A percentile compares a stretch with the other conserved stretches of the same genome.
These are phyloP conservation scores for Boletus rubroflammeus DNA, from an alignment of 768 basidiomycete species.

Conservation along the genomic window DNA sequence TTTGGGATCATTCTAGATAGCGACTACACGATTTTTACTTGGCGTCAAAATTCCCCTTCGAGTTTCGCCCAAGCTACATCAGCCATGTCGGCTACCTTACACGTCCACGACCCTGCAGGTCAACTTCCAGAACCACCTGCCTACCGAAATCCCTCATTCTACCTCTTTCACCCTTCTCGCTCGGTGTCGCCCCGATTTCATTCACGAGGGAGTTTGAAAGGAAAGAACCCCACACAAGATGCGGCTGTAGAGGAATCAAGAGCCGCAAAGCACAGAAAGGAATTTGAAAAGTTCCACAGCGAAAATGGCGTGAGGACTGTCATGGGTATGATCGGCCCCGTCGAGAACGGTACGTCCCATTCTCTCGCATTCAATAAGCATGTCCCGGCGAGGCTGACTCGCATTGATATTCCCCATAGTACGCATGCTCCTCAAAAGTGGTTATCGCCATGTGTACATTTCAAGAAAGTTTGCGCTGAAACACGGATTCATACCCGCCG, in stretches of 20 bases:
- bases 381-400: background rate
- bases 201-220: slow-evolving; percentile 38
- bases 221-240: slow-evolving; percentile 35
- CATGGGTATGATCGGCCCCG: slow-evolving; percentile 87
- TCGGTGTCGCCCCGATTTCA: slow-evolving; percentile 29
- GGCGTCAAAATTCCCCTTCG: slow-evolving; percentile 54
- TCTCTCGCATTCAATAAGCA: background rate
- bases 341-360: slow-evolving; percentile 63
- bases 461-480: slow-evolving; percentile 88
- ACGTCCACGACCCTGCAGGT: slow-evolving; percentile 58
- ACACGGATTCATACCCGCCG: slow-evolving; percentile 83
- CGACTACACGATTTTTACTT: slow-evolving; percentile 84
- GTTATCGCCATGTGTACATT: slow-evolving; percentile 93
- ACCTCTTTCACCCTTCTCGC: slow-evolving; percentile 45
- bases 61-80: slow-evolving; percentile 16
- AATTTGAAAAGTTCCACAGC: slow-evolving; percentile 81
- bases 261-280: slow-evolving; percentile 63
- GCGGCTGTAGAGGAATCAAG: slow-evolving; percentile 37
- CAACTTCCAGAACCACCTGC: slow-evolving; percentile 58
- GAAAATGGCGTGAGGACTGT: slow-evolving; percentile 95
- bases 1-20: slow-evolving; percentile 48
- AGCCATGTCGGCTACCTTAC: slow-evolving; percentile 38
- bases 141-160: slow-evolving; percentile 70
- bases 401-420: slow-evolving; percentile 41
- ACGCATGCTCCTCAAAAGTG: slow-evolving; percentile 89